Conservation (phyloP, 2,329 filamentous ascomycete species). For the Fusarium coicis region DNA sequence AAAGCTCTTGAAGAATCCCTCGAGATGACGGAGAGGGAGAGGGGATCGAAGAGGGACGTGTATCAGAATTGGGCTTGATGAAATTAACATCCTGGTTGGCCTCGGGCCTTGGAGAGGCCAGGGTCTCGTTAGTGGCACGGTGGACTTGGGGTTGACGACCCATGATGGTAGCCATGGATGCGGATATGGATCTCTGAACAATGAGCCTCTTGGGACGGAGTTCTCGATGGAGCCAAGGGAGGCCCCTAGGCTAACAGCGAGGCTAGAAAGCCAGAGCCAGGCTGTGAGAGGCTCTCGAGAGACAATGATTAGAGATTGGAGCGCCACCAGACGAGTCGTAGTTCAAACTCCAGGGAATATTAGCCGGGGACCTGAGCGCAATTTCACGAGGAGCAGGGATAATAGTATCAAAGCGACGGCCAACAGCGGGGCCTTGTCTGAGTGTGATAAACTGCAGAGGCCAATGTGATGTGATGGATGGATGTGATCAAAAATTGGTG, state of each 20-base stretch:
- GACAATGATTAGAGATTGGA: conserved; percentile 30
- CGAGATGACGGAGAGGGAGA: conserved; percentile 29
- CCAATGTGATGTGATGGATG: conserved; percentile 6
- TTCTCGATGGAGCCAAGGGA: conserved; percentile 20
- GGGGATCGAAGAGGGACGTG: conserved; percentile 26
- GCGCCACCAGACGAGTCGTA: conserved; percentile 32
- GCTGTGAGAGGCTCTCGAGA: conserved; percentile 26
- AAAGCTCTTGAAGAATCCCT: conserved; percentile 44
- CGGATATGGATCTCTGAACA: neutral
- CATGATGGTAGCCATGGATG: conserved; percentile 25
- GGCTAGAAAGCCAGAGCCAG: conserved; percentile 16
- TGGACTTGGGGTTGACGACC: conserved; percentile 39
- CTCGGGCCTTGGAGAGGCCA: conserved; percentile 12
- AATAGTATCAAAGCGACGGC: conserved; percentile 24
- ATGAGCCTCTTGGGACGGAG: neutral
- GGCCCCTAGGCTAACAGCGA: conserved; percentile 14
- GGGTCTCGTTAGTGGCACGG: conserved; percentile 28
- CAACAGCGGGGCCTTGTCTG: conserved; percentile 40
- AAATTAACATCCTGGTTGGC: conserved; percentile 34
- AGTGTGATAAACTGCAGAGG: conserved; percentile 2
- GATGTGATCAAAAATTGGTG: conserved; percentile 25
- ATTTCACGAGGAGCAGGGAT: conserved; percentile 44
- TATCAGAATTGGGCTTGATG: conserved; percentile 27
- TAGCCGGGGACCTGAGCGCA: conserved; percentile 34
- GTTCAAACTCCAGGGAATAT: conserved; percentile 28